phyloP scores from a whole-genome alignment of 805 yeast species.

The Sugiyamaella boreocaroliniensis region DNA sequence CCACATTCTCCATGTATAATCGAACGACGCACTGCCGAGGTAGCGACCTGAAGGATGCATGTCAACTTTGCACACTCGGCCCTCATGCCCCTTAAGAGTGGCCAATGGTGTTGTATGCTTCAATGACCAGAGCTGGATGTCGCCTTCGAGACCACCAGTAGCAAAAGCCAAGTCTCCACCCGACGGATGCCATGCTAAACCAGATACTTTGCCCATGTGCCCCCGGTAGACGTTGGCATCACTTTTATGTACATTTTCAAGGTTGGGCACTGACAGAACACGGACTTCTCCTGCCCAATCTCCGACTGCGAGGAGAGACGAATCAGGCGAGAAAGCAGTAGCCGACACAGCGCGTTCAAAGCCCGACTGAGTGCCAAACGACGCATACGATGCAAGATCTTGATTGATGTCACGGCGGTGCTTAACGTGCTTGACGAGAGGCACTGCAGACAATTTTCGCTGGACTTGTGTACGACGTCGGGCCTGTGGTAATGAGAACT shows the following conservation, averaged over 20 bases:
- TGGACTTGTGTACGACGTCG: constrained; percentile 36
- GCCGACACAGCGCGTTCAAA: constrained; percentile 64
- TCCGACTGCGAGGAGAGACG: constrained; percentile 48
- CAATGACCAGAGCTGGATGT: constrained; percentile 33
- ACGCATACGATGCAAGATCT: constrained; percentile 33
- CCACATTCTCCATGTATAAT: constrained; percentile 86
- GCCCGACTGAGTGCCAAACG: constrained; percentile 63
- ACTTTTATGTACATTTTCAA: constrained; percentile 26
- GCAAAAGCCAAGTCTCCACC: constrained; percentile 26
- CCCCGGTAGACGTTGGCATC: constrained; percentile 30
- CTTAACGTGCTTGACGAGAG: constrained; percentile 40
- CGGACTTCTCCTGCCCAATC: constrained; percentile 79
- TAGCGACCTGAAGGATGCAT: constrained; percentile 59
- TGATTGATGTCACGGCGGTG: constrained; percentile 40
- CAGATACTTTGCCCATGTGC: constrained; percentile 65
- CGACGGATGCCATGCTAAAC: constrained; percentile 55
- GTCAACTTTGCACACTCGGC: constrained; percentile 52
- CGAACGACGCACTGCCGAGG: constrained; percentile 69
- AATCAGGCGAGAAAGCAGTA: constrained; percentile 41
- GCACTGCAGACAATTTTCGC: constrained; percentile 27
- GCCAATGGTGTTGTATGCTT: constrained; percentile 21
- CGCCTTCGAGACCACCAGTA: constrained; percentile 44
- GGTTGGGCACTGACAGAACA: constrained; percentile 38
- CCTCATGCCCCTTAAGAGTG: constrained; percentile 40
- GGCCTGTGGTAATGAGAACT: constrained; percentile 45